phyloP scores from a whole-genome alignment of 768 basidiomycete genomes.

The Pleurotus cornucopiae region DNA sequence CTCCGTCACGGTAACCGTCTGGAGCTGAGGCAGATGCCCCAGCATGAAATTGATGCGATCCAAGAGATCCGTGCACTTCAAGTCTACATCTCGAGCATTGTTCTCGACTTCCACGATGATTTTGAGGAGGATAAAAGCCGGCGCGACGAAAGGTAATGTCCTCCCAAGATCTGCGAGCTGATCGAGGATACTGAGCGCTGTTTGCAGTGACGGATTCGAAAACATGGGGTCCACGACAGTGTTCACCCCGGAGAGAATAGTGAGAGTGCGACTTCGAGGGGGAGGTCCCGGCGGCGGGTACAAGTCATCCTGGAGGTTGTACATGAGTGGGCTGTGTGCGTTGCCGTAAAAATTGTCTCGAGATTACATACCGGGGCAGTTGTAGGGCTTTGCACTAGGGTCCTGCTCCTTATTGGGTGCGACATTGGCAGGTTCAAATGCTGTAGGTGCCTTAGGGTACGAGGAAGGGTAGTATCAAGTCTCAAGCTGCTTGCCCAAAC shows the following conservation, averaged over 20 bases:
- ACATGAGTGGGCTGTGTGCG: background rate
- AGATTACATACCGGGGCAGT: background rate
- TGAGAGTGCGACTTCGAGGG: slow-evolving; percentile 2
- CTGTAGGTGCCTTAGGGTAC: background rate
- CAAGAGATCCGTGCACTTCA: slow-evolving; percentile 34
- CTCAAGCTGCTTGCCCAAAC: too few species aligned
- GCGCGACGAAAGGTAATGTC: slow-evolving; percentile 32
- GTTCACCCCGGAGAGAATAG: slow-evolving; percentile 9
- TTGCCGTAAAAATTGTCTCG: background rate
- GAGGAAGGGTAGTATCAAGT: background rate
- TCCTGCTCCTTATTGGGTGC: background rate
- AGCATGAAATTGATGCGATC: slow-evolving; percentile 41
- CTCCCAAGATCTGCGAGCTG: slow-evolving; percentile 30
- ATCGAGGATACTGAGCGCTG: slow-evolving; percentile 26
- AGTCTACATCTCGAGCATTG: slow-evolving; percentile 31
- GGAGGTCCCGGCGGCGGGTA: background rate
- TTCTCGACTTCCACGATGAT: slow-evolving; percentile 35
- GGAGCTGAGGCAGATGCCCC: slow-evolving; percentile 30
- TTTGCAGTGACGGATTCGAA: slow-evolving; percentile 18
- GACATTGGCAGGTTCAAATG: background rate
- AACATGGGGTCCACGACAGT: slow-evolving; percentile 16
- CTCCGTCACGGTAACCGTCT: slow-evolving; percentile 27
- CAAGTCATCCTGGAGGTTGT: background rate
- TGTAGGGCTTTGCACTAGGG: slow-evolving; percentile 1
- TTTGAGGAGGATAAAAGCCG: slow-evolving; percentile 34